Percentiles rank a stretch among this genome's conserved stretches.
Conservation (phyloP, 139 green algal species). For the Haematococcus lacustris region DNA sequence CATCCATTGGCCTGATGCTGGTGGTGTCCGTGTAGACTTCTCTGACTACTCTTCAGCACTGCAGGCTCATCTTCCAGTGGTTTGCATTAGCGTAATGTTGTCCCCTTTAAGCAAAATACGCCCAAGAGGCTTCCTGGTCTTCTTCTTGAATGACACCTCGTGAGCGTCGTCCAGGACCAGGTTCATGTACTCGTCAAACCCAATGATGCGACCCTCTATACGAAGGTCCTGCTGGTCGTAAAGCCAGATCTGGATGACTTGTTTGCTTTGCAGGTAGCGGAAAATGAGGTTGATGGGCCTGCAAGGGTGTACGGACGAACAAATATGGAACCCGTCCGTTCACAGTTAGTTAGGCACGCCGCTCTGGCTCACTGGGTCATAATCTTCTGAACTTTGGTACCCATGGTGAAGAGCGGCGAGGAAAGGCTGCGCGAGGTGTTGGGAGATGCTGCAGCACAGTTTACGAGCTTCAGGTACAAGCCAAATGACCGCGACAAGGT, state of each 20-base stretch:
- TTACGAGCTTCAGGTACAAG: no score
- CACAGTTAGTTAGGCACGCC: not conserved
- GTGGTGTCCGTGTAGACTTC: no score
- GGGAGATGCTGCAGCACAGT: no score
- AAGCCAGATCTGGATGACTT: constrained; percentile 94
- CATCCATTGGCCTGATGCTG: no score
- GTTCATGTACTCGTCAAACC: constrained; percentile 99
- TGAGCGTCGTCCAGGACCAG: constrained; percentile 96
- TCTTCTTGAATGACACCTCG: constrained; percentile 91
- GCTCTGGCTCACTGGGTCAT: constrained; percentile 37
- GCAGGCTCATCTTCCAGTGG: constrained; percentile 21
- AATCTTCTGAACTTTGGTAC: constrained; percentile 55
- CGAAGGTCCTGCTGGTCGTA: constrained; percentile 89
- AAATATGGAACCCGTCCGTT: no score
- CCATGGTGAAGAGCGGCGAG: no score
- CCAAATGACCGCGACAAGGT: no score
- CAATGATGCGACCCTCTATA: constrained; percentile 93
- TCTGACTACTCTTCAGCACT: no score
- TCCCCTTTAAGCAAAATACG: constrained; percentile 96
- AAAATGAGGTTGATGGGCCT: constrained; percentile 94
- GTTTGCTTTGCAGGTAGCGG: constrained; percentile 90
- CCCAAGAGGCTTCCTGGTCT: constrained; percentile 82
- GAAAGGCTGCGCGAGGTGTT: no score
- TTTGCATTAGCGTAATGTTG: constrained; percentile 97
- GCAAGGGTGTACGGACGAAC: constrained; percentile 2